Evolutionary conservation across 257 asterid species (phyloP), one percentile per base, ranked within the genome.

Genomic region (Verbascum thapsus): DNA sequence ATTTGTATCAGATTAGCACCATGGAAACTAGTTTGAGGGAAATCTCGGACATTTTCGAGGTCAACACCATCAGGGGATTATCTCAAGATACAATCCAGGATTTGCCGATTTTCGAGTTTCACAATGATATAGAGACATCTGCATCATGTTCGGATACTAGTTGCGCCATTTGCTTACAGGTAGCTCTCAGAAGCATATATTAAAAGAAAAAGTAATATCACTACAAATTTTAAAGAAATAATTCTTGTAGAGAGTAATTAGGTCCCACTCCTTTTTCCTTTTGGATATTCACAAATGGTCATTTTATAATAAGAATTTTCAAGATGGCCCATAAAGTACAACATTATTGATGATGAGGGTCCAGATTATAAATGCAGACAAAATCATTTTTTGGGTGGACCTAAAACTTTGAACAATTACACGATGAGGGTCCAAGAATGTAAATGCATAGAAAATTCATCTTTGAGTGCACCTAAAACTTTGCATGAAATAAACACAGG

Each of bases 151-250:
- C 58, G 3, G 80, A 86, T 63, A 50, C 71, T 7, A 66, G 72
- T 50, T 88, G 98, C 69, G 68, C 91, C 50, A 88, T 91, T 66
- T 91, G 98, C 82, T 77, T 88, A 61, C 89, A 74, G 95, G 98
- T 88, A 77, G 22, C 51, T 63, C 22, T 42, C 26, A 6, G 19
- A 30, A 19, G 13, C 16, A 15, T 35, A 16, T 2, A 38, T 39
- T 34, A 10, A 30, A 53, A 64, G n/a, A 55, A 50, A 19, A 50
- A 4, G 19, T 34, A 10, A 10, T 15, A 51, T n/a, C n/a, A 34
- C 12, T 41, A 13, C 10, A 8, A 6, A 32, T 1, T 16, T 57
- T 44, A 12, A 7, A 13, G 19, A 12, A 17, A 7, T 49, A 42
- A 32, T 66, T 32, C 15, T 38, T 44, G 50, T 13, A n/a, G 11